Evolutionary conservation across 2,329 filamentous ascomycete species (phyloP).

Genomic region (Trichocomaceae sp.): DNA sequence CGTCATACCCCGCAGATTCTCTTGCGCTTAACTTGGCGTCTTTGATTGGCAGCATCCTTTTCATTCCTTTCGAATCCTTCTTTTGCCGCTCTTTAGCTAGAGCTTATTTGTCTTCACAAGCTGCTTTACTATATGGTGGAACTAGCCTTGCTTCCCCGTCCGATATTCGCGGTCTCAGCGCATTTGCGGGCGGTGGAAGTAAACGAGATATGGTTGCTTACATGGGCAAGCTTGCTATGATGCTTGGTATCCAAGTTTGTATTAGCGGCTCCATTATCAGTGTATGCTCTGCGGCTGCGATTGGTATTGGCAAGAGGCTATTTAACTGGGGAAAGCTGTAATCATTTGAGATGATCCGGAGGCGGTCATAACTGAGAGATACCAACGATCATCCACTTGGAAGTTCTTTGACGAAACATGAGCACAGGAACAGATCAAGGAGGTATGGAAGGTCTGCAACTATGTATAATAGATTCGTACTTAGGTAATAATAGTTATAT

Average conservation of each 20-base stretch:
- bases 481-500: too few relatives aligned
- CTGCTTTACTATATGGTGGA: conserved; percentile 17
- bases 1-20: conserved; percentile 36
- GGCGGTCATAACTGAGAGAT: not conserved
- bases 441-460: not conserved
- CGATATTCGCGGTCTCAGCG: conserved; percentile 27
- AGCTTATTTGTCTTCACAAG: conserved; percentile 29
- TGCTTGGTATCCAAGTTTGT: conserved; percentile 32
- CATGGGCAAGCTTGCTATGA: conserved; percentile 30
- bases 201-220: conserved; percentile 28
- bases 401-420: not conserved
- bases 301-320: conserved; percentile 33
- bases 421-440: not conserved
- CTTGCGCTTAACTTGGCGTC: conserved; percentile 37
- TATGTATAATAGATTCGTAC: not conserved
- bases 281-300: conserved; percentile 30
- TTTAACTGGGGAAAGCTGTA: conserved; percentile 34
- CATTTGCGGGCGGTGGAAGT: conserved; percentile 32
- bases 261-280: conserved; percentile 34
- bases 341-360: not conserved
- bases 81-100: conserved; percentile 35
- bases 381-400: not conserved
- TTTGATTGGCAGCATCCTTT: conserved; percentile 31
- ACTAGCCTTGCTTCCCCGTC: conserved; percentile 15
- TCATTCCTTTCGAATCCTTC: conserved; percentile 36